Evolutionary conservation across 225 moss, liverwort and hornwort species (phyloP).

Genomic region (Sphagnum contortum): DNA sequence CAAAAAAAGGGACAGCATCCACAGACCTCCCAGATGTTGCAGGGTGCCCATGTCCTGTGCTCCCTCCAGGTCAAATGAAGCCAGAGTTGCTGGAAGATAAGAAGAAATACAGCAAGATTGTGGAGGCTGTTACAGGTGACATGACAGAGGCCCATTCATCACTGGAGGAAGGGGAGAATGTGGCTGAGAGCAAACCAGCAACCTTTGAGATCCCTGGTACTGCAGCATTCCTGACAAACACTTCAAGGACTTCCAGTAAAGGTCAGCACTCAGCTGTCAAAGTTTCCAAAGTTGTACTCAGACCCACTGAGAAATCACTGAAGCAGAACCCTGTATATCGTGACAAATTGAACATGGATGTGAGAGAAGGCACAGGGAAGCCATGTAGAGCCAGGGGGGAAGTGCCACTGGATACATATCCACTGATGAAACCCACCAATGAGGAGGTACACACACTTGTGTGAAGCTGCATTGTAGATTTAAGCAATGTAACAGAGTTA

Average conservation of each 20-base stretch:
- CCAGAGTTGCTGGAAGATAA: constrained; percentile 9
- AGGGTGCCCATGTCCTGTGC: constrained; percentile 3
- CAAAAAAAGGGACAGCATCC: constrained; percentile 3
- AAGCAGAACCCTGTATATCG: constrained; percentile 18
- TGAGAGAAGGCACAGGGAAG: constrained; percentile 17
- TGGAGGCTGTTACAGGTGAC: constrained; percentile 9
- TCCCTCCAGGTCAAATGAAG: constrained; percentile 18
- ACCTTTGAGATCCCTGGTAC: too few relatives aligned
- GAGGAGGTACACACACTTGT: constrained; percentile 20
- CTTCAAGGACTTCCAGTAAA: neutral
- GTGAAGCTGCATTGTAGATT: too few relatives aligned
- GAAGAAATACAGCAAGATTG: neutral
- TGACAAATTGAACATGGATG: constrained; percentile 30
- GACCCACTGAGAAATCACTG: constrained; percentile 17
- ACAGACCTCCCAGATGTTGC: constrained; percentile 4
- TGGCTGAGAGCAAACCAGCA: constrained; percentile 17
- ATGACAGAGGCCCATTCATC: constrained; percentile 19
- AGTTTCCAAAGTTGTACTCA: constrained; percentile 2
- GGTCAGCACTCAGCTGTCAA: neutral
- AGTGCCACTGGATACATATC: constrained; percentile 24
- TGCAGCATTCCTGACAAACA: neutral
- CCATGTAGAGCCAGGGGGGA: constrained; percentile 31
- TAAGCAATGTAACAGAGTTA: too few relatives aligned
- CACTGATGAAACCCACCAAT: constrained; percentile 25
- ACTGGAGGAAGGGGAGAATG: constrained; percentile 22